Evolutionary conservation across 306 rosid genomes (phyloP), one percentile per base, ranked within the genome.

Genomic region (Dalbergia cultrata): DNA sequence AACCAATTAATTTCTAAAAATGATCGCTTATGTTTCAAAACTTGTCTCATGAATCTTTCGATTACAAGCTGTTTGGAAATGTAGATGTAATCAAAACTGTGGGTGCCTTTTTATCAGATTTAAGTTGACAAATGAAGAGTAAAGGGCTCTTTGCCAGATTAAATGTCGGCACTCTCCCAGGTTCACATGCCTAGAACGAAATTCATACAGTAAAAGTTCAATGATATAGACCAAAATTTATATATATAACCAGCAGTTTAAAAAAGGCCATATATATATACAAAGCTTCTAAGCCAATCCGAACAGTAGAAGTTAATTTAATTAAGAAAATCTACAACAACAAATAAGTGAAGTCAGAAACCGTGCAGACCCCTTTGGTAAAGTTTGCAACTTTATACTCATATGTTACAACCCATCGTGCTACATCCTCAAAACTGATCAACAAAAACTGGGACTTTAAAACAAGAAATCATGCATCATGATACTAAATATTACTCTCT

Each of bases 321-420:
- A 26, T 1, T 26, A 26, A 26, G n/a, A 52, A 52, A 52, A 50
- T 50, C 31, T 26, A 26, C 31, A 50, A 14, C 3, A 50, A 11
- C 56, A 53, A 14, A 53, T 53, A 53, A 0, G 76, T 34, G 17
- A 44, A 76, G 8, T 18, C 3, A 69, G 10, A 74, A 41, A 56
- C 45, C 60, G 41, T 57, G 74, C 18, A 31, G 50, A 73, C 88
- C 58, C 74, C 54, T 54, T 78, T 56, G 62, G 62, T 63, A 74
- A 82, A 82, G 76, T 52, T 68, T 61, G 63, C 21, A 63, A 63
- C 71, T 81, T 81, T 66, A 67, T 21, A 76, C 41, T 22, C 12
- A 6, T 7, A 26, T 35, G 62, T 4, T n/a, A 8, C 59, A 62
- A 76, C 70, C 67, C 82, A 72, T 53, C 21, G 16, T 19, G 31